phyloP scores from a whole-genome alignment of 129 eudicot genomes.

The Ambrosia trifida region DNA sequence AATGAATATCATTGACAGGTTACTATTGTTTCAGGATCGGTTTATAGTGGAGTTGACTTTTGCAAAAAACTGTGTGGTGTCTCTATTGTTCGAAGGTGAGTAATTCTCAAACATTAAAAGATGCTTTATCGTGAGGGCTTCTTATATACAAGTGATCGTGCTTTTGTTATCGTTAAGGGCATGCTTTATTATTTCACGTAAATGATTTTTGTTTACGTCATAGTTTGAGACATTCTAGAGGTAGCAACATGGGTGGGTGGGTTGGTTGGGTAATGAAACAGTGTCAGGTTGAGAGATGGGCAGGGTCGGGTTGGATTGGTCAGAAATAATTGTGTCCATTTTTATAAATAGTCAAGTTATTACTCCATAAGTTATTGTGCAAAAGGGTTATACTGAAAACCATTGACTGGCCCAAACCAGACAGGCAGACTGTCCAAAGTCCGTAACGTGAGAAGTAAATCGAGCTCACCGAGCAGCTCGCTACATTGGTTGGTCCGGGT shows the following conservation, averaged over 20 bases:
- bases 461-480: background rate
- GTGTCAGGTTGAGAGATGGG: background rate
- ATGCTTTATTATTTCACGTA: background rate
- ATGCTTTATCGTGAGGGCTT: background rate
- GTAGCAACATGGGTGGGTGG: slow-evolving; percentile 7
- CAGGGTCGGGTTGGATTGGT: background rate
- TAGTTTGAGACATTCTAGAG: background rate
- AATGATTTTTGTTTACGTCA: background rate
- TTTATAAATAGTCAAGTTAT: background rate
- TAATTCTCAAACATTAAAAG: slow-evolving; percentile 4
- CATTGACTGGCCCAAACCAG: background rate
- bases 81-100: slow-evolving; percentile 96
- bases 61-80: slow-evolving; percentile 98
- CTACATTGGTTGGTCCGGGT: background rate
- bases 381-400: background rate
- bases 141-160: slow-evolving; percentile 10
- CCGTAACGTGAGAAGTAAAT: background rate
- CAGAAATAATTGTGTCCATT: background rate
- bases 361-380: background rate
- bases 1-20: slow-evolving; percentile 18
- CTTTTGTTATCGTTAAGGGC: background rate
- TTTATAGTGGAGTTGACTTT: slow-evolving; percentile 95
- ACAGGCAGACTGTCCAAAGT: background rate
- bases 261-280: background rate
- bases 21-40: slow-evolving; percentile 63